phyloP scores from a whole-genome alignment of 2,329 filamentous ascomycete genomes.

The Fusarium nanum region DNA sequence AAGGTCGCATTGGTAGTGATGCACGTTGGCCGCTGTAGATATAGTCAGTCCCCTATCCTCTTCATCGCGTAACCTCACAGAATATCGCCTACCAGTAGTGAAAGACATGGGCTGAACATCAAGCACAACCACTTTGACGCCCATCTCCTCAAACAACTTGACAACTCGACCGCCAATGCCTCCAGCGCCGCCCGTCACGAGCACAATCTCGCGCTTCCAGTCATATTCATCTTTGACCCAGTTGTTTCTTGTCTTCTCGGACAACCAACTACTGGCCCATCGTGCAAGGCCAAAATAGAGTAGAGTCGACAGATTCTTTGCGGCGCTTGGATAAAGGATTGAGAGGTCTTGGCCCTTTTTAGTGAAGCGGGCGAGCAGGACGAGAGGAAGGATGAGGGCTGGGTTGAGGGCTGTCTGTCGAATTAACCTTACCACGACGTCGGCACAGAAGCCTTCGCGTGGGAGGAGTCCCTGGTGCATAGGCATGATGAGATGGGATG shows the following conservation, averaged over 20 bases:
- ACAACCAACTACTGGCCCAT: constrained; percentile 48
- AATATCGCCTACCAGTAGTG: constrained; percentile 55
- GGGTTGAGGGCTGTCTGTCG: constrained; percentile 73
- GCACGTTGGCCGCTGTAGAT: constrained; percentile 61
- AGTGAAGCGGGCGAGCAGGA: constrained; percentile 74
- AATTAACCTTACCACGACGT: constrained; percentile 69
- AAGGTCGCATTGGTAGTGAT: constrained; percentile 78
- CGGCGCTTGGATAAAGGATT: constrained; percentile 62
- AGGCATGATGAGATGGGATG: constrained; percentile 45
- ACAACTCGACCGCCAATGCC: constrained; percentile 78
- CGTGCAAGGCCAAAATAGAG: constrained; percentile 49
- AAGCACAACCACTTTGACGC: constrained; percentile 76
- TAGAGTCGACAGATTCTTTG: constrained; percentile 59
- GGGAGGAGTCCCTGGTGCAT: constrained; percentile 65
- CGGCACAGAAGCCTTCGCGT: constrained; percentile 69
- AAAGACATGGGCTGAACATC: constrained; percentile 74
- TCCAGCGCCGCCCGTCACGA: constrained; percentile 79
- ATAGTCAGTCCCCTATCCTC: constrained; percentile 13
- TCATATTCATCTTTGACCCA: constrained; percentile 62
- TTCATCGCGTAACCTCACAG: background rate
- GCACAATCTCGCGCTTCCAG: constrained; percentile 76
- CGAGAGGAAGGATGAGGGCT: constrained; percentile 69
- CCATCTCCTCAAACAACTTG: constrained; percentile 70
- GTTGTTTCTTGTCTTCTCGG: constrained; percentile 52
- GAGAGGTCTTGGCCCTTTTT: constrained; percentile 67